Percentiles rank a stretch among this genome's conserved stretches.
Evolutionary conservation across 441 rosid species (phyloP).

Genomic region (Omphalea diandra): DNA sequence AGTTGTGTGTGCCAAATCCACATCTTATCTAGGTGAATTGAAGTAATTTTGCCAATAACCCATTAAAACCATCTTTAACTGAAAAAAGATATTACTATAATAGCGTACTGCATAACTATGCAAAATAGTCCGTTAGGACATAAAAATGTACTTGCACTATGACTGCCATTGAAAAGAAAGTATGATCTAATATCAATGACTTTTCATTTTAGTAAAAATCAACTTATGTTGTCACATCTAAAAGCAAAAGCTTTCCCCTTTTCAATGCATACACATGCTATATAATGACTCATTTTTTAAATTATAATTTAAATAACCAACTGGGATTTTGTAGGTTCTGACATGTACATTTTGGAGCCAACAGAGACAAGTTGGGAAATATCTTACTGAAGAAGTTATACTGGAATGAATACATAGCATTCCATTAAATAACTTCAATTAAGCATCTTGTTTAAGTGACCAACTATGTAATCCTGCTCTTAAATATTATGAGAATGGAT

Average conservation of each 20-base stretch:
- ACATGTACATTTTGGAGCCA: not conserved
- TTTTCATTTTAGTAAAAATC: not conserved
- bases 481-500: not conserved
- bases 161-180: not conserved
- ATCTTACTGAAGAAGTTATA: not conserved
- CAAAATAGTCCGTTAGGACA: not conserved
- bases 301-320: not conserved
- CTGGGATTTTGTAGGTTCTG: not conserved
- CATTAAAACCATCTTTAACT: not conserved
- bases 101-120: not conserved
- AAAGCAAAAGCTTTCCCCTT: not conserved
- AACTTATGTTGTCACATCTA: not conserved
- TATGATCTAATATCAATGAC: not conserved
- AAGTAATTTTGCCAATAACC: not conserved
- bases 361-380: not conserved
- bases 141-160: not conserved
- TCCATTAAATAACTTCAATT: not conserved
- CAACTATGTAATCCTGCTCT: not conserved
- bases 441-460: not conserved
- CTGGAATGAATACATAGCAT: not conserved
- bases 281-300: not conserved
- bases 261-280: not conserved
- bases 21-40: not conserved
- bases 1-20: not conserved
- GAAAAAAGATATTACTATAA: not conserved